phyloP scores from a whole-genome alignment of 2,329 filamentous ascomycete genomes.

The Arthrobotrys entomopaga region DNA sequence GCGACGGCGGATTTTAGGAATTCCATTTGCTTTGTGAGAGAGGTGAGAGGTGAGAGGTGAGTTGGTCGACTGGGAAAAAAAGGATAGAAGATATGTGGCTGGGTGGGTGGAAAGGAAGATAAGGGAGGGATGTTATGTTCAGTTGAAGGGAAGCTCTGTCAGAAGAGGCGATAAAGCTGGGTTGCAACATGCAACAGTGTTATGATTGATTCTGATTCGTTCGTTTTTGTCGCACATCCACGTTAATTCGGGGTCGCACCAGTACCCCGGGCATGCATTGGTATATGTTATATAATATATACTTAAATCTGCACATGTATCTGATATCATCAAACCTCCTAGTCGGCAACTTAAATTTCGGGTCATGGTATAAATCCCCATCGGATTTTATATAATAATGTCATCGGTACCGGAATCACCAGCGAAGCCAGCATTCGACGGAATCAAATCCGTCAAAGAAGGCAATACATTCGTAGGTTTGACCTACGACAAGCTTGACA shows the following conservation, averaged over 20 bases:
- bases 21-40: conserved; percentile 75
- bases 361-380: no score
- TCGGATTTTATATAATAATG: no score
- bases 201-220: conserved; percentile 13
- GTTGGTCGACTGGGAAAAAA: background rate
- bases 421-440: conserved; percentile 29
- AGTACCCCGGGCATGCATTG: no score
- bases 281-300: no score
- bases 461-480: conserved; percentile 74
- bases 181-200: conserved; percentile 55
- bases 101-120: background rate
- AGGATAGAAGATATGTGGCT: background rate
- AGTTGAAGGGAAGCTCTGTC: no score
- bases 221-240: background rate
- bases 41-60: conserved; percentile 2
- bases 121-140: background rate
- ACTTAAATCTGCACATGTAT: no score
- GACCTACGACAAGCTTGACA: conserved; percentile 71
- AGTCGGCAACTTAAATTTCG: no score
- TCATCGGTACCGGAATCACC: conserved; percentile 1
- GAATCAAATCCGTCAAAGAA: conserved; percentile 62
- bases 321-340: no score
- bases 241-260: no score
- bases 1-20: conserved; percentile 98
- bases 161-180: conserved; percentile 7